Evolutionary conservation across 352 stramenopile genomes (phyloP).

Genomic region (Elongisporangium undulatum): DNA sequence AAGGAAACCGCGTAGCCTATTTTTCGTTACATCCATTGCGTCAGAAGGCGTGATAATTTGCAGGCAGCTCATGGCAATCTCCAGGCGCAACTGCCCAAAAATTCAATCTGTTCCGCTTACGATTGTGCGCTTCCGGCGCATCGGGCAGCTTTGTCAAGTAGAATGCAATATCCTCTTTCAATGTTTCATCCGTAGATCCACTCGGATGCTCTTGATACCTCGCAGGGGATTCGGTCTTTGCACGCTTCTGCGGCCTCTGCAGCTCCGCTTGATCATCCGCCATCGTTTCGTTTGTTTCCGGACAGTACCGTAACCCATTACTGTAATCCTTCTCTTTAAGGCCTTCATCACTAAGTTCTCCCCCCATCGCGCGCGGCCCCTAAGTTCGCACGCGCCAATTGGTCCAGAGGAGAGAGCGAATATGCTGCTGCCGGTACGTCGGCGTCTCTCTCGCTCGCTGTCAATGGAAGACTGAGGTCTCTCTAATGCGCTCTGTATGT

Average conservation of each 20-base stretch:
- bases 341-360: neutral
- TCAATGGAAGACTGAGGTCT: neutral
- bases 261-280: neutral
- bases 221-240: neutral
- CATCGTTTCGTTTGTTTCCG: neutral
- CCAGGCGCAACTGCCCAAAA: neutral
- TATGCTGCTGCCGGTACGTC: neutral
- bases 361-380: no score
- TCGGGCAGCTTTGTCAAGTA: neutral
- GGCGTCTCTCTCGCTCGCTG: conserved; percentile 2
- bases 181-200: neutral
- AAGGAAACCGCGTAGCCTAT: neutral
- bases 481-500: neutral
- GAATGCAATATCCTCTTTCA: neutral
- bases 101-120: neutral
- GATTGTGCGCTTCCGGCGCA: neutral
- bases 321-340: neutral
- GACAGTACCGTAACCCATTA: neutral
- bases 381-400: neutral
- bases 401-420: neutral
- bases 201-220: neutral
- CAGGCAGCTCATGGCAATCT: neutral
- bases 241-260: neutral
- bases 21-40: neutral
- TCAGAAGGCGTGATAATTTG: no score